A percentile compares a stretch with the other conserved stretches of the same genome.
Conservation (phyloP, 345 rosid genomes). For the Sisymbrium altissimum region DNA sequence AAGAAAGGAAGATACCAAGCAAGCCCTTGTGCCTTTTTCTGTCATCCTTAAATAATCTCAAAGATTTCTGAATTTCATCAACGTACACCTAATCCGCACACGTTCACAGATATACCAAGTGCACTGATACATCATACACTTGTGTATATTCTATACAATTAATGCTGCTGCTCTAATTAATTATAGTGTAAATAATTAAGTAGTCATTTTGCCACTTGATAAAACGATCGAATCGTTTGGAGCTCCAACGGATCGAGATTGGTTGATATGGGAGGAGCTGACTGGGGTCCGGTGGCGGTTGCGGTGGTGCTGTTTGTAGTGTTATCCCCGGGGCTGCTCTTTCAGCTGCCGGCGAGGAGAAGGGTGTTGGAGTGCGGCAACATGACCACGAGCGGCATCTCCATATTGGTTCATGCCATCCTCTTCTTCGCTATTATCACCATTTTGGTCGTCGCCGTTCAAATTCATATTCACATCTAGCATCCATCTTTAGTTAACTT, state of each 20-base stretch:
- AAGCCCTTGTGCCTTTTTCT: background rate
- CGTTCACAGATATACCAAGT: background rate
- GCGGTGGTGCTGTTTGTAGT: slow-evolving; percentile 36
- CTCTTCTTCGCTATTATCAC: slow-evolving; percentile 33
- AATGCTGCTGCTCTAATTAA: too few relatives aligned
- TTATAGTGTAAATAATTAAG: too few relatives aligned
- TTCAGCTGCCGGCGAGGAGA: slow-evolving; percentile 35
- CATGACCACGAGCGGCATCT: slow-evolving; percentile 38
- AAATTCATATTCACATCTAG: slow-evolving; percentile 32
- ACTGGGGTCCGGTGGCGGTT: slow-evolving; percentile 37
- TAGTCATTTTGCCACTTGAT: background rate
- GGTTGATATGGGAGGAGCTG: slow-evolving; percentile 29
- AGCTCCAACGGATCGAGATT: background rate
- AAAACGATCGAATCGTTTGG: background rate
- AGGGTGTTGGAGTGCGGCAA: slow-evolving; percentile 40
- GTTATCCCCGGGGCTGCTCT: slow-evolving; percentile 36
- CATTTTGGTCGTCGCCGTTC: slow-evolving; percentile 33
- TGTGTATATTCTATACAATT: background rate
- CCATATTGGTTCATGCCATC: slow-evolving; percentile 34
- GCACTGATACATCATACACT: background rate
- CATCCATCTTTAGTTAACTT: background rate
- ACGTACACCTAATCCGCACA: slow-evolving; percentile 8
- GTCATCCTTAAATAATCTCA: slow-evolving; percentile 20
- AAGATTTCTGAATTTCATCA: background rate
- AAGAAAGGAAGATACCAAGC: slow-evolving; percentile 29